A percentile compares a stretch with the other conserved stretches of the same genome.
Evolutionary conservation across 2,329 filamentous ascomycete genomes (phyloP).

Genomic region (Hypomyces rosellus): DNA sequence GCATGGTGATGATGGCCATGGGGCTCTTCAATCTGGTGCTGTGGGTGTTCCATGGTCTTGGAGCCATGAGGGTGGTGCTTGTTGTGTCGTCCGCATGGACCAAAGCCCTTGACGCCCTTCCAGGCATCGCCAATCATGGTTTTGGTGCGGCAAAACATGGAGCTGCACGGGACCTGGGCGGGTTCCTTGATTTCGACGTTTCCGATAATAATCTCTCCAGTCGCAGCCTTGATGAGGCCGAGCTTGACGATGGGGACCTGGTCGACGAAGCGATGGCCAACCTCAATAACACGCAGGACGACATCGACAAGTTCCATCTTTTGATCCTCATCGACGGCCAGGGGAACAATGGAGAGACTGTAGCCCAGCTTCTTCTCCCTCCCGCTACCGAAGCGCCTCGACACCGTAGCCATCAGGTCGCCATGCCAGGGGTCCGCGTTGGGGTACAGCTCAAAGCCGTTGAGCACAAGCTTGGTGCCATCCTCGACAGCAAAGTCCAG

Average conservation of each 20-base stretch:
- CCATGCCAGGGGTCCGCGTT: slow-evolving; percentile 39
- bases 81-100: slow-evolving; percentile 19
- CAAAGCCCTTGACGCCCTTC: slow-evolving; percentile 22
- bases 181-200: slow-evolving; percentile 35
- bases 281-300: slow-evolving; percentile 53
- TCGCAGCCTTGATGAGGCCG: slow-evolving; percentile 54
- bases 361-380: slow-evolving; percentile 42
- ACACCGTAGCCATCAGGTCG: slow-evolving; percentile 40
- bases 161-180: slow-evolving; percentile 29
- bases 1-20: slow-evolving; percentile 19
- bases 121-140: slow-evolving; percentile 23
- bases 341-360: slow-evolving; percentile 36
- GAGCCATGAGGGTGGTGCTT: slow-evolving; percentile 5
- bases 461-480: slow-evolving; percentile 46
- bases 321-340: slow-evolving; percentile 44
- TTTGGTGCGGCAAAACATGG: slow-evolving; percentile 48
- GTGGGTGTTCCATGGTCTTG: slow-evolving; percentile 13
- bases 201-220: slow-evolving; percentile 49
- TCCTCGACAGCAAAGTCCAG: slow-evolving; percentile 50
- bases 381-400: slow-evolving; percentile 32
- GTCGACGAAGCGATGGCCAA: slow-evolving; percentile 50
- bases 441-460: slow-evolving; percentile 56
- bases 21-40: slow-evolving; percentile 14
- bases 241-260: slow-evolving; percentile 51
- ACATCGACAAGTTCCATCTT: slow-evolving; percentile 47